Percentiles rank a stretch among this genome's conserved stretches.
Conservation (phyloP, 2,329 filamentous ascomycete species). For the Aspergillus alliaceus region DNA sequence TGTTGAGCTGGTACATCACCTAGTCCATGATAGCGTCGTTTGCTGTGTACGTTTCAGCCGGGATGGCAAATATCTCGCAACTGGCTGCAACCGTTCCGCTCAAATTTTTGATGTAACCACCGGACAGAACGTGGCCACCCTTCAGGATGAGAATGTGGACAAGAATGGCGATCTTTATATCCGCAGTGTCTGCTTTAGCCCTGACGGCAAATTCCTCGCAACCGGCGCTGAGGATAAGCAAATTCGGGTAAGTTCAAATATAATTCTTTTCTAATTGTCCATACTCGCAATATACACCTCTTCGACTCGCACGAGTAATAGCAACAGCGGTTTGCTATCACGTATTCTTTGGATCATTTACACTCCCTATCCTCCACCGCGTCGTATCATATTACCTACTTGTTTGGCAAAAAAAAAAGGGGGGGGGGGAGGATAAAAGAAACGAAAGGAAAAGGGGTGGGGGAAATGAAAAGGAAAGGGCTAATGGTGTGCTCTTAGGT, state of each 20-base stretch:
- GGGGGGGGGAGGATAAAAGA: too few relatives aligned
- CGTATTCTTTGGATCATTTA: background rate
- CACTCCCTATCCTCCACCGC: background rate
- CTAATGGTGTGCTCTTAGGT: conserved; percentile 56
- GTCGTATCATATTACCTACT: background rate
- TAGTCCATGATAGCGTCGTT: conserved; percentile 92
- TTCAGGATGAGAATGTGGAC: conserved; percentile 86
- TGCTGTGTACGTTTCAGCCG: conserved; percentile 97
- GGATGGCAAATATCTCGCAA: conserved; percentile 93
- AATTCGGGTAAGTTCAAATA: conserved; percentile 68
- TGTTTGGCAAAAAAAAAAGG: background rate
- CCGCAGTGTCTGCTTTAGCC: conserved; percentile 96
- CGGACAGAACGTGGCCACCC: conserved; percentile 82
- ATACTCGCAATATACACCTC: background rate
- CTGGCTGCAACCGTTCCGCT: conserved; percentile 97
- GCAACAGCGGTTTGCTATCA: background rate
- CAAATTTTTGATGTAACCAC: conserved; percentile 94
- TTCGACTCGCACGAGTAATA: background rate
- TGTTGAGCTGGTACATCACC: conserved; percentile 89
- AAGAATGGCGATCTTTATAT: conserved; percentile 94
- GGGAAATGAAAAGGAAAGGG: too few relatives aligned
- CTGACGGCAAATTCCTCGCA: conserved; percentile 88
- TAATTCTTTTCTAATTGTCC: background rate
- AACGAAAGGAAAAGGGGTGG: too few relatives aligned
- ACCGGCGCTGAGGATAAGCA: conserved; percentile 98